Conservation (phyloP, 1,284 basidiomycete species). For the Rhodotorula sp. region DNA sequence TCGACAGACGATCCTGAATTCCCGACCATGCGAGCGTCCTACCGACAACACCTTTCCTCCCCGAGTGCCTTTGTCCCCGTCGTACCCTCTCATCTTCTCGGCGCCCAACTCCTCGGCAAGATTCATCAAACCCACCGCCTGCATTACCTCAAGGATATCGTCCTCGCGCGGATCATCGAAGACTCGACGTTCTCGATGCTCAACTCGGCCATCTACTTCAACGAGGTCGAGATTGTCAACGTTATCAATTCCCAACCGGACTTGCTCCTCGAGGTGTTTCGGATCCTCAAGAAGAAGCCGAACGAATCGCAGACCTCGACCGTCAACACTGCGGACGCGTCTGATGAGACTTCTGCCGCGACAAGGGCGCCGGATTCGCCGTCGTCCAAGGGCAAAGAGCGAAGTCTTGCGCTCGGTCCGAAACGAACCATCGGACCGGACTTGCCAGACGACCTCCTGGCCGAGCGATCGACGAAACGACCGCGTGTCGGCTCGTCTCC, state of each 20-base stretch:
- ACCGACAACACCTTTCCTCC: conserved; percentile 84
- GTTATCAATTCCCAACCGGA: conserved; percentile 76
- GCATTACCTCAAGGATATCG: conserved; percentile 96
- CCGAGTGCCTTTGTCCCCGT: conserved; percentile 76
- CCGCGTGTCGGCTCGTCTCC: conserved; percentile 1
- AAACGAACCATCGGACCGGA: conserved; percentile 36
- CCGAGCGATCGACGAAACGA: neutral
- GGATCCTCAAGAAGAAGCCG: conserved; percentile 66
- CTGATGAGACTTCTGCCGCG: neutral
- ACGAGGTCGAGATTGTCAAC: conserved; percentile 96
- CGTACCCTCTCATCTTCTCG: conserved; percentile 64
- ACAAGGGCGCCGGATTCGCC: neutral
- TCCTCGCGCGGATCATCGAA: conserved; percentile 88
- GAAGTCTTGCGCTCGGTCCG: conserved; percentile 7
- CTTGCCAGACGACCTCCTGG: conserved; percentile 31
- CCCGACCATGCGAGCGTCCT: conserved; percentile 90
- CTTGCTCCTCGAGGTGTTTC: conserved; percentile 76
- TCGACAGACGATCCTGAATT: conserved; percentile 90
- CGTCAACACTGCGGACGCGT: neutral
- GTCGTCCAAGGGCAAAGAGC: conserved; percentile 35
- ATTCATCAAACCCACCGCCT: conserved; percentile 96
- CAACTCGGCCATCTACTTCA: conserved; percentile 96
- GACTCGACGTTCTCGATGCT: conserved; percentile 96
- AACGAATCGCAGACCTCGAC: neutral
- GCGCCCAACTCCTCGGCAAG: conserved; percentile 72